Evolutionary conservation across 352 stramenopile genomes (phyloP).

Genomic region (Phytophthora pisi): DNA sequence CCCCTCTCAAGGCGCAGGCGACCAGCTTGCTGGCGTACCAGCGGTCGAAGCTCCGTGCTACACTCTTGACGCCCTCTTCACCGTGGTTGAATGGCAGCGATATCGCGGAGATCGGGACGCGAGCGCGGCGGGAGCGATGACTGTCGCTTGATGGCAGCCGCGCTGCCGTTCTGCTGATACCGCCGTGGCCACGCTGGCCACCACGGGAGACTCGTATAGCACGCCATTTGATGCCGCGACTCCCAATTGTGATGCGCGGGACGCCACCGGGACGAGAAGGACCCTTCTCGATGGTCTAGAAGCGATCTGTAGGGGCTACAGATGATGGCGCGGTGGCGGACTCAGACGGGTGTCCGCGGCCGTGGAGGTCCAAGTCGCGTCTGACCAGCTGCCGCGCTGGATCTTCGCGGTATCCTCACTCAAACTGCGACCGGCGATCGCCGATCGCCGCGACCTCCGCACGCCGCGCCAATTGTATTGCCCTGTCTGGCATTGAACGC

Average conservation of each 20-base stretch:
- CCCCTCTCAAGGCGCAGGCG: neutral
- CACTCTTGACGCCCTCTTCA: slow-evolving; percentile 5
- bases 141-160: slow-evolving; percentile 7
- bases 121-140: slow-evolving; percentile 3
- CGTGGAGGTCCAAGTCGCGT: neutral
- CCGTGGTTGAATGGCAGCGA: neutral
- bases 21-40: slow-evolving; percentile 29
- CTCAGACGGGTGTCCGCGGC: neutral
- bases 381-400: neutral
- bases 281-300: slow-evolving; percentile 12
- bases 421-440: neutral
- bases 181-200: neutral
- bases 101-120: neutral
- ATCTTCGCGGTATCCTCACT: neutral
- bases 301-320: slow-evolving; percentile 31
- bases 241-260: neutral
- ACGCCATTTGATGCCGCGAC: slow-evolving; percentile 21
- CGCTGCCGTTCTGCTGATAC: slow-evolving; percentile 8
- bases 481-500: neutral
- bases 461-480: neutral
- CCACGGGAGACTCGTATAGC: slow-evolving; percentile 21
- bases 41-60: slow-evolving; percentile 18
- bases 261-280: neutral
- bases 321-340: neutral
- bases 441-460: neutral